A percentile compares a stretch with the other conserved stretches of the same genome.
Evolutionary conservation across 257 asterid genomes (phyloP).

Genomic region (Apocynum venetum): DNA sequence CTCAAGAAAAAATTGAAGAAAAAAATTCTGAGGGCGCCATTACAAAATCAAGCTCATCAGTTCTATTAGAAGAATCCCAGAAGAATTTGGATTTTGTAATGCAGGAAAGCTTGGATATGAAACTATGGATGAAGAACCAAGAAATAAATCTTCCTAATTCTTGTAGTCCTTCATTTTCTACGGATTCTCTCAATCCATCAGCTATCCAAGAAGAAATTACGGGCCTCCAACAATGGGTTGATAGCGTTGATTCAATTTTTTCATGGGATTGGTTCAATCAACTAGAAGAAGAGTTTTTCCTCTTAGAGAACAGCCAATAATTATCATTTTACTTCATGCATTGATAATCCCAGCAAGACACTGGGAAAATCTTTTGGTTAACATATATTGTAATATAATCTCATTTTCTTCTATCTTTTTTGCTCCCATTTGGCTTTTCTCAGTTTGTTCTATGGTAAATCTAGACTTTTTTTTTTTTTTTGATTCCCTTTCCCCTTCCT

Average conservation of each 20-base stretch:
- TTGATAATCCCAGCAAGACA: neutral
- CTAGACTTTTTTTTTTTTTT: too few species aligned
- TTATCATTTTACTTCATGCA: neutral
- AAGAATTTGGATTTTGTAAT: neutral
- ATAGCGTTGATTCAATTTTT: conserved; percentile 38
- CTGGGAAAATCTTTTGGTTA: neutral
- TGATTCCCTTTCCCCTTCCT: neutral
- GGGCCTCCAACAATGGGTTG: conserved; percentile 25
- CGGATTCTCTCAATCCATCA: conserved; percentile 31
- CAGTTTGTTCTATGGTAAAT: too few species aligned
- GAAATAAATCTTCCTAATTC: conserved; percentile 1
- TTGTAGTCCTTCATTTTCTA: conserved; percentile 29
- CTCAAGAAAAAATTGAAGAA: neutral
- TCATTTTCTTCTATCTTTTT: neutral
- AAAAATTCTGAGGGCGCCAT: neutral
- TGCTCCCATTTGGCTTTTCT: neutral
- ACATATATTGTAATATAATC: neutral
- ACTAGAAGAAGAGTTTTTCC: conserved; percentile 27
- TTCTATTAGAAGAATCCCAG: too few species aligned
- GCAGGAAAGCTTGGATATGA: conserved; percentile 24
- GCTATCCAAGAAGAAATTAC: conserved; percentile 13
- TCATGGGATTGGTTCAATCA: conserved; percentile 41
- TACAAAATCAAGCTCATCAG: neutral
- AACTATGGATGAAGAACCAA: conserved; percentile 20
- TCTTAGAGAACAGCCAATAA: conserved; percentile 5